Percentiles rank a stretch among this genome's conserved stretches.
These are phyloP conservation scores for Sugiyamaella japonica DNA, from an alignment of 1,139 yeast species.

Conservation along the genomic window DNA sequence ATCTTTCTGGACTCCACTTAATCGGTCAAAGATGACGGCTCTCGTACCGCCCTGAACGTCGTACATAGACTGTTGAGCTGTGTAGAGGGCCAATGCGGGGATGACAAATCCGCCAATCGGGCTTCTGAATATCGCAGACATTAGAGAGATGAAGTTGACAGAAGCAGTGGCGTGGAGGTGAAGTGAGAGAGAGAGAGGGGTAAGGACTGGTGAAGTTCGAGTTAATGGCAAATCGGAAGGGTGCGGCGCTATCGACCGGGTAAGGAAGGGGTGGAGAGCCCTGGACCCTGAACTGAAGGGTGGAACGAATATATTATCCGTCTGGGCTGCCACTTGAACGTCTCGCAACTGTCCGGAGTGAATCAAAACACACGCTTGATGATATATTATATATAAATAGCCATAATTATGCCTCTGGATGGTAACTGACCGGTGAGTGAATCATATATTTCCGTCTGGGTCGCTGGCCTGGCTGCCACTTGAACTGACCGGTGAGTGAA, in stretches of 20 bases:
- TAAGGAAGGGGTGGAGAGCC: too few relatives aligned
- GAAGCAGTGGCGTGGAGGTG: neutral
- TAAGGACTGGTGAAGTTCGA: neutral
- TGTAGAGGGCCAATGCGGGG: slow-evolving; percentile 33
- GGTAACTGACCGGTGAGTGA: too few relatives aligned
- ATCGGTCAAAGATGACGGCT: slow-evolving; percentile 92
- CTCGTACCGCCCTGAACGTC: slow-evolving; percentile 96
- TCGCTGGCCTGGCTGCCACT: too few relatives aligned
- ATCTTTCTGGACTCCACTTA: slow-evolving; percentile 79
- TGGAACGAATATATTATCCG: too few relatives aligned
- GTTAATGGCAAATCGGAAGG: neutral
- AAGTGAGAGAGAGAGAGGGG: neutral
- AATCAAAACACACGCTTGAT: too few relatives aligned
- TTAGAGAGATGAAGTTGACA: neutral
- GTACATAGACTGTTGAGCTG: slow-evolving; percentile 46
- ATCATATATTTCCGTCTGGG: too few relatives aligned
- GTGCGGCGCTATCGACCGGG: neutral
- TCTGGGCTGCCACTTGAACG: too few relatives aligned
- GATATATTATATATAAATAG: too few relatives aligned
- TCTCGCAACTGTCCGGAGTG: too few relatives aligned
- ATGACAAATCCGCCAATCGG: slow-evolving; percentile 30
- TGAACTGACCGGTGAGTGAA: too few relatives aligned
- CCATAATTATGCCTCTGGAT: too few relatives aligned
- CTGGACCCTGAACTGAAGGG: neutral
- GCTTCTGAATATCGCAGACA: slow-evolving; percentile 17